Evolutionary conservation across 148 eudicot genomes (phyloP), one percentile per base, ranked within the genome.

Genomic region (Cornus controversa): DNA sequence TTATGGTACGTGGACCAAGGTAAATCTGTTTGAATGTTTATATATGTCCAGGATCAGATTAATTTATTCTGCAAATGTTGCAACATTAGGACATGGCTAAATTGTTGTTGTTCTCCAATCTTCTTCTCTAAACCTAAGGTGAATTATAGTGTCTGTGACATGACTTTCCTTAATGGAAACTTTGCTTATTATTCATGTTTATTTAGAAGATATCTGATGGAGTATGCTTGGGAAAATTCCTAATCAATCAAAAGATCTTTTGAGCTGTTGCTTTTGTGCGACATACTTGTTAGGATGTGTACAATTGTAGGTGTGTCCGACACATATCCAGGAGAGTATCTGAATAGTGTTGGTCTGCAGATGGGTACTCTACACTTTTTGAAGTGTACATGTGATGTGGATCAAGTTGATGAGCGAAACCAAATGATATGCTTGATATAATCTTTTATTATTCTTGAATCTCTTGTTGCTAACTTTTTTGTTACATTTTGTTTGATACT

Each of bases 151-250:
- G 64, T 60, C 7, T 6, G 18, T 20, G 1, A 18, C 24, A 2
- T n/a, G 24, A n/a, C 24, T 28, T 64, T 63, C 34, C 31, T 37
- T 74, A 2, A 18, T 36, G 40, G 50, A 20, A 68, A 23, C 13
- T 63, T 74, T n/a, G n/a, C 36, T 74, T 64, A 26, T 74, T 63
- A 74, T 74, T 63, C 69, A 37, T 74, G 67, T 74, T 10, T 11
- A 63, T n/a, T 74, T 8, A 63, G n/a, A 62, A 63, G 4, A 58
- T 2, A 6, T n/a, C 10, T 47, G 50, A 62, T 14, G 9, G 67
- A 42, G 57, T 40, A 37, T 37, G 25, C n/a, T 36, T 57, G 20
- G 45, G 76, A 58, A 62, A 58, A 62, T 73, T 24, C 23, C 66
- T 34, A 62, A 73, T 36, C n/a, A 60, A 58, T 18, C n/a, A 73